Base-by-base conservation (phyloP, 192 early-diverging fungal genomes). In the Lobosporangium transversale region DNA sequence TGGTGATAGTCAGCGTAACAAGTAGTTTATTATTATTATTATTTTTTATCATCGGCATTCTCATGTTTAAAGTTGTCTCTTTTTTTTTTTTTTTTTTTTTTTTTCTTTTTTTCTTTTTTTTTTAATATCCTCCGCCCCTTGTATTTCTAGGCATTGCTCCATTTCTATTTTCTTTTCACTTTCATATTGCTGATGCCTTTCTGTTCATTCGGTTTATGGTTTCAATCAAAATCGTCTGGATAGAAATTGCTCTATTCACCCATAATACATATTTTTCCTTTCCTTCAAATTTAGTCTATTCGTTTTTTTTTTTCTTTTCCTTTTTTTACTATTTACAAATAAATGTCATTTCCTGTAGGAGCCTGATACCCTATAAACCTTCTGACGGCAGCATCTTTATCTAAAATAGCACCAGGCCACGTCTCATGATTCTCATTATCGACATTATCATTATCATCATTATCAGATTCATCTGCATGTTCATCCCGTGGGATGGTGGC, bases 281-380 rank as follows among this genome's bases (percentile, higher is more conserved):
- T n/a, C n/a, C n/a, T n/a, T n/a, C n/a, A n/a, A n/a, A n/a, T n/a
- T n/a, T n/a, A n/a, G n/a, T 58, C 57, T 48, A 48, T 14, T 7
- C 50, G 6, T n/a, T 43, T 10, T 3, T 3, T 14, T n/a, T 3
- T 14, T 31, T n/a, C 31, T n/a, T 1, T 53, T 30, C 10, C 5
- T 14, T 21, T 49, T 43, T 35, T 49, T 61, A 49, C 50, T 49
- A 3, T 10, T 20, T 57, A 76, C 20, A 76, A 27, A 42, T 76
- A 76, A 49, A 76, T 76, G 27, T 76, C 73, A 31, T 76, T 67
- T 9, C 73, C 73, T 27, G 73, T 76, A 24, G 73, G 73, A 15
- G 63, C 58, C 24, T 76, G 73, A 35, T 76, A 76, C 0, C 73
- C 73, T 5, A 76, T 58, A 76, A 76, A 62, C 24, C 73, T 31